Evolutionary conservation across 805 yeast species (phyloP).

Genomic region (Ogataea nonfermentans): DNA sequence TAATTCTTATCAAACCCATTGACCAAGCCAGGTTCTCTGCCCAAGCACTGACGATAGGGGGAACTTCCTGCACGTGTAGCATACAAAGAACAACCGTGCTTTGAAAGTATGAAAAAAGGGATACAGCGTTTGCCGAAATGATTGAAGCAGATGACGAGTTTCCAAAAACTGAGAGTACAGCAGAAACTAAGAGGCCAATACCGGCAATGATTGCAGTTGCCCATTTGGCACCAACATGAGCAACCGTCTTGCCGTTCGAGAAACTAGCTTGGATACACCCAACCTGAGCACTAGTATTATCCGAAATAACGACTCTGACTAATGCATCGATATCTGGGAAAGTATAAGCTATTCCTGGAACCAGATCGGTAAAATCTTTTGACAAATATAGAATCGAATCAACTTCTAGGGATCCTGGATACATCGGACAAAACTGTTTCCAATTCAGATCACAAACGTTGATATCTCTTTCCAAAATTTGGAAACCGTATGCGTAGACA

Average conservation of each 20-base stretch:
- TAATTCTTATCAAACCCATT: slow-evolving; percentile 78
- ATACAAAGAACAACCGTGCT: slow-evolving; percentile 79
- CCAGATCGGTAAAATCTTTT: slow-evolving; percentile 44
- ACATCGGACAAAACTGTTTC: slow-evolving; percentile 89
- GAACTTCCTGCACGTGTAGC: slow-evolving; percentile 82
- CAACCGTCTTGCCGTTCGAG: slow-evolving; percentile 74
- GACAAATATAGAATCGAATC: slow-evolving; percentile 65
- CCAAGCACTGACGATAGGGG: slow-evolving; percentile 94
- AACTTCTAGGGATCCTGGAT: slow-evolving; percentile 77
- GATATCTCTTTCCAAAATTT: slow-evolving; percentile 53
- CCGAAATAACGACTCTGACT: slow-evolving; percentile 51
- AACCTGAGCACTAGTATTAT: slow-evolving; percentile 39
- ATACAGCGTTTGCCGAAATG: slow-evolving; percentile 80
- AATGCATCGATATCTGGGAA: slow-evolving; percentile 88
- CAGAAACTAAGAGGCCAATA: slow-evolving; percentile 79
- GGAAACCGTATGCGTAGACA: slow-evolving; percentile 85
- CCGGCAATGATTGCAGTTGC: slow-evolving; percentile 91
- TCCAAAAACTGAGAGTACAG: slow-evolving; percentile 78
- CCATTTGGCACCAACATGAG: slow-evolving; percentile 85
- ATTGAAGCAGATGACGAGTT: slow-evolving; percentile 88
- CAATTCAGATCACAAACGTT: slow-evolving; percentile 67
- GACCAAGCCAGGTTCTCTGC: slow-evolving; percentile 92
- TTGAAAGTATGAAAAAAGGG: slow-evolving; percentile 85
- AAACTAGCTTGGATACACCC: slow-evolving; percentile 79
- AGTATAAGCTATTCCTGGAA: slow-evolving; percentile 83